Evolutionary conservation across 345 rosid species (phyloP), one percentile per base, ranked within the genome.

Genomic region (Geranium rotundifolium): DNA sequence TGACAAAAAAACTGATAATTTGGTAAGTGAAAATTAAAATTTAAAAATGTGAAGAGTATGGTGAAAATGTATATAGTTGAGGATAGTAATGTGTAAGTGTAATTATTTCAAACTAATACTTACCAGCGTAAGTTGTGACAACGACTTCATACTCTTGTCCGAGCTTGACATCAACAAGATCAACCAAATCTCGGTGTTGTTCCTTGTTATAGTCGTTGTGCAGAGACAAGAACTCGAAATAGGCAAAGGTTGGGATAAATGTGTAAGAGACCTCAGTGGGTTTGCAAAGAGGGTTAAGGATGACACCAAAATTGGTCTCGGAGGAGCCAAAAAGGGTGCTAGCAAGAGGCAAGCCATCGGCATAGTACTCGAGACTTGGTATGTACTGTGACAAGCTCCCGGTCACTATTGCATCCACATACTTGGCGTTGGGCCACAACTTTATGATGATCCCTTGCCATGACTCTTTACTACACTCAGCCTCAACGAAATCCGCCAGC

Each of bases 311-410:
- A 62, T 91, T 88, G 77, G 96, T 88, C 76, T 91, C 97, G 5
- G 97, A 89, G 17, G 97, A 92, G 23, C 95, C 98, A 72, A 89
- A 92, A 95, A 89, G 87, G 54, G 97, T 87, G 73, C 97, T 89
- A 23, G 90, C 97, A 27, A 92, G 79, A 61, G 98, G 97, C 72
- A 92, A 77, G 30, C 84, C 84, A 67, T 85, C 82, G 77, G 95
- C 89, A 41, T 89, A 87, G 69, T 81, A 87, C 72, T 92, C 98
- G 54, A 92, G 92, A 61, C 87, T 87, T 19, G 93, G 97, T 61
- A 92, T 89, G 19, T 92, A 92, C 69, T 89, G 98, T 64, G 97
- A 89, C 98, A 92, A 89, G 27, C 97, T 84, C 29, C 98, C 98
- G 7, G 98, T 92, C 82, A 89, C 97, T 73, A 92, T 87, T 60